Base-by-base conservation (phyloP, 495 filamentous ascomycete genomes). In the Haplographium delicatum region DNA sequence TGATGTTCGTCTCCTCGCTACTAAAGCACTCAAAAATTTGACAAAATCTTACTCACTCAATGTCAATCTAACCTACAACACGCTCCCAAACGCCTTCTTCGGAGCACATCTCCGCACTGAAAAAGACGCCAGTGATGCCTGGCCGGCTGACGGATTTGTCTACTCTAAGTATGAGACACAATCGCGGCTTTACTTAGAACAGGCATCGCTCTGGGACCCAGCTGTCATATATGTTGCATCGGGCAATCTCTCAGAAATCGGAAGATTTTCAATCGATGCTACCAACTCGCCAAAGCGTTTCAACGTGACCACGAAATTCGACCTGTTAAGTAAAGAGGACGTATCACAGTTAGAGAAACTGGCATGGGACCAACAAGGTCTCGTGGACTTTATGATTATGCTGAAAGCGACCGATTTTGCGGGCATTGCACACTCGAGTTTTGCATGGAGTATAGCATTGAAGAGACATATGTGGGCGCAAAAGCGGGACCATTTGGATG, bases 361-460 rank as follows among this genome's bases (percentile, higher is more conserved):
- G 25, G 10, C 25, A 15, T 22, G 2, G 11, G 51, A 59, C 26
- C 56, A 59, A 31, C 51, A 52, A 31, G 19, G 27, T 5, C 18
- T 59, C 18, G 48, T 59, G 10, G 56, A 59, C 24, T 59, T 25
- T 40, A 30, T 59, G 51, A 47, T 59, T 3, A 30, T 59, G 39
- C 25, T 40, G 18, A 59, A 51, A 30, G 47, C 47, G 8, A 34
- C 38, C 20, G 56, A 55, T 10, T 59, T 59, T 50, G 51, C 42
- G 11, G 56, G 56, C 15, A 31, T 59, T 48, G 52, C 47, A 13
- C 47, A 47, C n/a, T 44, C 37, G 11, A 35, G 43, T 20, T 48
- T 59, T 31, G 34, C 47, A 3, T 59, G 56, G 56, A 51, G 48
- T 42, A 18, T 59, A 2, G 56, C 56, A 20, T 24, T 59, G 26